Evolutionary conservation across 129 eudicot genomes (phyloP).

Genomic region (Silybum marianum): DNA sequence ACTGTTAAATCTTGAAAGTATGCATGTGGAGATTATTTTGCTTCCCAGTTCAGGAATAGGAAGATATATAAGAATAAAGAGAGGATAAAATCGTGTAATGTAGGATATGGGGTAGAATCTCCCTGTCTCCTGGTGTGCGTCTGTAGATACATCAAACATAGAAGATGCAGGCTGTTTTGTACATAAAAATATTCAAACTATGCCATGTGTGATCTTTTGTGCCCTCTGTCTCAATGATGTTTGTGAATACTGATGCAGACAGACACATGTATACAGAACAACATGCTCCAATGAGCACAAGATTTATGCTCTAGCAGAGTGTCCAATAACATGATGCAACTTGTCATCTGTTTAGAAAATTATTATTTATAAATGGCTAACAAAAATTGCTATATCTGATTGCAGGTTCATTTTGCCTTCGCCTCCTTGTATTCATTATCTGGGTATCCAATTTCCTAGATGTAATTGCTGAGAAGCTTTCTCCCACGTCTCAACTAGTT

Average conservation of each 20-base stretch:
- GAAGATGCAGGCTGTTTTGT: not conserved
- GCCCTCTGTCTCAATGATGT: not conserved
- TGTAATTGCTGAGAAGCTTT: slow-evolving; percentile 42
- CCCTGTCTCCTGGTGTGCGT: not conserved
- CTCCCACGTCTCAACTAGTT: slow-evolving; percentile 49
- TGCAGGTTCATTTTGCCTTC: slow-evolving; percentile 67
- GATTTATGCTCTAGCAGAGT: not conserved
- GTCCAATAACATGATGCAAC: not conserved
- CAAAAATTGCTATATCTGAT: slow-evolving; percentile 18
- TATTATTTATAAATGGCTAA: not conserved
- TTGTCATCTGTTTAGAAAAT: not conserved
- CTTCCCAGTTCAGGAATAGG: not conserved
- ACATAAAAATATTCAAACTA: not conserved
- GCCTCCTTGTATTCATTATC: slow-evolving; percentile 40
- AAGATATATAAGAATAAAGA: not conserved
- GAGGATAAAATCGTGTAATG: not conserved
- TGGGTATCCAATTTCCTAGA: slow-evolving; percentile 45
- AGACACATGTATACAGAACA: not conserved
- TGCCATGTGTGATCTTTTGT: not conserved
- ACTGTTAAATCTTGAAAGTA: not conserved
- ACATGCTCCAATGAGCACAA: not conserved
- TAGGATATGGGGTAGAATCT: not conserved
- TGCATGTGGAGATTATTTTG: not conserved
- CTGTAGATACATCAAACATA: not conserved
- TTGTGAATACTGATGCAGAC: not conserved